Evolutionary conservation across 2,329 filamentous ascomycete species (phyloP).

Genomic region (Tolypocladium guangdongense): DNA sequence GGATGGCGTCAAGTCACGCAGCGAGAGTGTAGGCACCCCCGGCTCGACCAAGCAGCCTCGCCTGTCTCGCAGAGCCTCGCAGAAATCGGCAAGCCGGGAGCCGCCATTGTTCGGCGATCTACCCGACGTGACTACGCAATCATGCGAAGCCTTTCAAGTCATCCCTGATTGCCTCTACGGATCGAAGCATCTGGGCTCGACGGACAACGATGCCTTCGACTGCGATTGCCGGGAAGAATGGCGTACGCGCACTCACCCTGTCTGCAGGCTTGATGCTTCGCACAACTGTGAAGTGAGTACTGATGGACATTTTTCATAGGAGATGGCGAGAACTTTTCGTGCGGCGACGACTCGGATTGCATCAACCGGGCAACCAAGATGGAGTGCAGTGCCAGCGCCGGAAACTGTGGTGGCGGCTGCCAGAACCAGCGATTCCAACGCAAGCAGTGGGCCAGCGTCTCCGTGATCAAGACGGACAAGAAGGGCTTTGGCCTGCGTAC

Average conservation of each 20-base stretch:
- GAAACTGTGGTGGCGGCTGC: constrained; percentile 77
- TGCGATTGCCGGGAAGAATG: constrained; percentile 93
- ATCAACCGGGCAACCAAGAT: constrained; percentile 98
- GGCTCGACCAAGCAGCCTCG: constrained; percentile 52
- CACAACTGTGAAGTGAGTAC: background rate
- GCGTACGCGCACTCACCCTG: constrained; percentile 51
- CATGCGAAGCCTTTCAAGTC: constrained; percentile 65
- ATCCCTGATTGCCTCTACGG: constrained; percentile 84
- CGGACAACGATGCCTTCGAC: constrained; percentile 81
- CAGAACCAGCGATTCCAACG: constrained; percentile 93
- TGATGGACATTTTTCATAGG: constrained; percentile 26
- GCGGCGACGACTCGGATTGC: constrained; percentile 92
- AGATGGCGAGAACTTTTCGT: constrained; percentile 65
- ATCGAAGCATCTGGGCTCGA: constrained; percentile 81
- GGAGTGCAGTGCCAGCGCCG: constrained; percentile 71
- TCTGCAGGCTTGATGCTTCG: background rate
- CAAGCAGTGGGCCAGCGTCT: constrained; percentile 80
- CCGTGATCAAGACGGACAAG: constrained; percentile 95
- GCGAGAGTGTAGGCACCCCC: constrained; percentile 36
- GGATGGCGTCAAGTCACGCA: constrained; percentile 34
- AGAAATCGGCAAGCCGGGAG: constrained; percentile 51
- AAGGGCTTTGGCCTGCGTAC: constrained; percentile 90
- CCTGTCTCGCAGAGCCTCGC: constrained; percentile 60
- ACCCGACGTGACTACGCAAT: constrained; percentile 67
- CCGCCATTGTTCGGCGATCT: constrained; percentile 61